Percentiles rank a stretch among this genome's conserved stretches.
Conservation (phyloP, 495 filamentous ascomycete genomes). For the Lophiostoma macrostomum region DNA sequence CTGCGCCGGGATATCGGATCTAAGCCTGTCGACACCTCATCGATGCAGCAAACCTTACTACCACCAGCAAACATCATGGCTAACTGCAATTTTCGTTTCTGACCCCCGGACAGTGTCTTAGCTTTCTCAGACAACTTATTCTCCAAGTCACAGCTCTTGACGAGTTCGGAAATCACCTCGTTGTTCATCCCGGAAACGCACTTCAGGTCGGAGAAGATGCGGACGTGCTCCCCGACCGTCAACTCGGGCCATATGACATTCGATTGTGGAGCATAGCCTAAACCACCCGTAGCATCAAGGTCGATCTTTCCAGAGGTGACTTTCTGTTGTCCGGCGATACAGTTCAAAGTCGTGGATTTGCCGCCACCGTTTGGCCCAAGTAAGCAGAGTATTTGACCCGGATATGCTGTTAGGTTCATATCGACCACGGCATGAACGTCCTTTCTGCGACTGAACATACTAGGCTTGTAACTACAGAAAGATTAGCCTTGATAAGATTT, state of each 20-base stretch:
- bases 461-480: no score
- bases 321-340: constrained; percentile 72
- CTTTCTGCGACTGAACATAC: constrained; percentile 2
- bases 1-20: constrained; percentile 78
- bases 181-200: constrained; percentile 45
- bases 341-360: constrained; percentile 69
- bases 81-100: constrained; percentile 84
- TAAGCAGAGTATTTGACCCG: constrained; percentile 76
- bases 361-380: constrained; percentile 84
- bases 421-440: constrained; percentile 5
- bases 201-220: constrained; percentile 76
- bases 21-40: constrained; percentile 79
- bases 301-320: constrained; percentile 67
- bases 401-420: constrained; percentile 60
- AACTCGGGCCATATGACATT: constrained; percentile 44
- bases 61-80: constrained; percentile 91
- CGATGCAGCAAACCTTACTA: constrained; percentile 78
- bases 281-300: constrained; percentile 65
- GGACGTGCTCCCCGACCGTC: constrained; percentile 79
- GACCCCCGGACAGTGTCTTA: constrained; percentile 75
- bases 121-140: constrained; percentile 64
- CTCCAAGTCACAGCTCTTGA: constrained; percentile 65
- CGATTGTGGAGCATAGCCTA: constrained; percentile 72
- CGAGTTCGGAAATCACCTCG: constrained; percentile 55
- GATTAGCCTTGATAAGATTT: neutral